Conservation (phyloP, 345 rosid species). For the Garcia nutans region DNA sequence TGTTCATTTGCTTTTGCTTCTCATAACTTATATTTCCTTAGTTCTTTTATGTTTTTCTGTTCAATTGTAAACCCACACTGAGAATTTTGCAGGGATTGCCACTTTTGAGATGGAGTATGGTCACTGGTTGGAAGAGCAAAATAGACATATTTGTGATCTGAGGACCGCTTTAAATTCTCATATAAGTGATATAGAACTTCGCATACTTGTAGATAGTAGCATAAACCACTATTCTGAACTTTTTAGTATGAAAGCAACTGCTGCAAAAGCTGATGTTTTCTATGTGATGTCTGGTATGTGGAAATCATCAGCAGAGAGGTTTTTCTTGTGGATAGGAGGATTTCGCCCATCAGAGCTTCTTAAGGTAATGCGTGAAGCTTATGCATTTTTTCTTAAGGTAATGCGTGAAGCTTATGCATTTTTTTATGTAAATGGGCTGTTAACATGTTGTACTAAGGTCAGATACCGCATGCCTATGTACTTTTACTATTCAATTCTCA, state of each 20-base stretch:
- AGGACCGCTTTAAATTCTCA: constrained; percentile 62
- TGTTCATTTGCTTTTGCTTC: constrained; percentile 5
- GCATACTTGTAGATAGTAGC: constrained; percentile 55
- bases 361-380: constrained; percentile 49
- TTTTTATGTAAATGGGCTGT: not conserved
- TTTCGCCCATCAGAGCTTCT: constrained; percentile 93
- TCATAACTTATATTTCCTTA: not conserved
- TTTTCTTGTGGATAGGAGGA: constrained; percentile 95
- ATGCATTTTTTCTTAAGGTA: constrained; percentile 67
- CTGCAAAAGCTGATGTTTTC: constrained; percentile 77
- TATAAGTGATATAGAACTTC: constrained; percentile 58
- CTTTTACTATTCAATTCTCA: not conserved
- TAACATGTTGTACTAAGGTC: not conserved
- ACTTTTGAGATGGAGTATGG: constrained; percentile 89
- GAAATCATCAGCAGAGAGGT: constrained; percentile 86
- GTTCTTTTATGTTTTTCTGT: constrained; percentile 14
- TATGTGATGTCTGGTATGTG: constrained; percentile 84
- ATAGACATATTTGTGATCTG: constrained; percentile 54
- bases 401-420: constrained; percentile 10
- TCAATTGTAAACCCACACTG: constrained; percentile 5
- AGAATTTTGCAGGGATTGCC: constrained; percentile 49
- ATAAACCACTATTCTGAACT: constrained; percentile 80
- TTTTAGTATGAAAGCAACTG: constrained; percentile 73
- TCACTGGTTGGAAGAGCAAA: constrained; percentile 83
- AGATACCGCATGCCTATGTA: not conserved